phyloP scores from a whole-genome alignment of 1,284 basidiomycete species.

The Dichomitus squalens region DNA sequence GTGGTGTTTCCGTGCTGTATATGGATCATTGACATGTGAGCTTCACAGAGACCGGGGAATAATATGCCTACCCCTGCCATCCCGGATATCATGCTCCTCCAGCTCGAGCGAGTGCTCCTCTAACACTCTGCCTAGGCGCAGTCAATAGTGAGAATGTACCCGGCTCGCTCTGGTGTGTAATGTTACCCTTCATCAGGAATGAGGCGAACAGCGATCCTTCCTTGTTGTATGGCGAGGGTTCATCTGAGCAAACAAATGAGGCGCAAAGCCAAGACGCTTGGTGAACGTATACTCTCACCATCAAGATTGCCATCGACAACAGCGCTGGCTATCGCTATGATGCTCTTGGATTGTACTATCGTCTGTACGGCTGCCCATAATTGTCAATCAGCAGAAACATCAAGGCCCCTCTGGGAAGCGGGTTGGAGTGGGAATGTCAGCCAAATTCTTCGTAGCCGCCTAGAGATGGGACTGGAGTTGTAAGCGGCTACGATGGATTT shows the following conservation, averaged over 20 bases:
- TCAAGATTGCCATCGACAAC: conserved; percentile 16
- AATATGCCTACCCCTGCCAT: too few relatives aligned
- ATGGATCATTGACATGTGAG: neutral
- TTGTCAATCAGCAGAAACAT: neutral
- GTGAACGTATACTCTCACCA: conserved; percentile 2
- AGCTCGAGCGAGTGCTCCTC: conserved; percentile 9
- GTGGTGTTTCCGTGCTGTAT: neutral
- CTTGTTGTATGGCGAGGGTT: conserved; percentile 20
- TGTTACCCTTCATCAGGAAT: conserved; percentile 2
- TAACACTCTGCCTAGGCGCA: conserved; percentile 7
- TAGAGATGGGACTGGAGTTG: too few relatives aligned
- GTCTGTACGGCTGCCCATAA: conserved; percentile 17
- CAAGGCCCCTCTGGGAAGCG: too few relatives aligned
- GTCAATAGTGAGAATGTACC: neutral
- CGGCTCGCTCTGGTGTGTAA: too few relatives aligned
- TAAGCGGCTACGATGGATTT: too few relatives aligned
- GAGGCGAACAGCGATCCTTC: conserved; percentile 16
- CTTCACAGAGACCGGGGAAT: too few relatives aligned
- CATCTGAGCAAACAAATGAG: conserved; percentile 3
- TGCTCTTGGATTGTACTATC: conserved; percentile 10
- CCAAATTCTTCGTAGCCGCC: too few relatives aligned
- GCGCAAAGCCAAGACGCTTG: neutral
- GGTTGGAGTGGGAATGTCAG: too few relatives aligned
- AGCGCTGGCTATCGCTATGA: conserved; percentile 22
- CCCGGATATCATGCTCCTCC: neutral